These are phyloP conservation scores for Prunus kanzakura DNA, from an alignment of 306 rosid genomes.

Conservation along the genomic window DNA sequence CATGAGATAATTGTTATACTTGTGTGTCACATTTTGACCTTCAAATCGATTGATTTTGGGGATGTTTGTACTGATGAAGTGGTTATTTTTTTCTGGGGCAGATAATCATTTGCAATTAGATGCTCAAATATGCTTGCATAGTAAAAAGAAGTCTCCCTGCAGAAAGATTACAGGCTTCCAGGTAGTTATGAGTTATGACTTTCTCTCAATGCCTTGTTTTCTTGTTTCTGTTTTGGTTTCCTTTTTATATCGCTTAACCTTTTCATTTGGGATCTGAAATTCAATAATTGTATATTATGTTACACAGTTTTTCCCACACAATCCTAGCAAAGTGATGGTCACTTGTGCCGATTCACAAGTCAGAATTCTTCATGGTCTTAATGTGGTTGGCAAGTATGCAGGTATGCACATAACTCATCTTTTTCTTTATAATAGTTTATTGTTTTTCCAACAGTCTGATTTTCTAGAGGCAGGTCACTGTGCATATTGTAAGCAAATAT, in stretches of 20 bases:
- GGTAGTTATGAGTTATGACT: constrained; percentile 38
- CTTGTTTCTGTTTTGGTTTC: constrained; percentile 9
- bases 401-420: constrained; percentile 34
- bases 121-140: constrained; percentile 48
- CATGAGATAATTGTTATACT: no score
- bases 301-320: constrained; percentile 73
- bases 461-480: neutral
- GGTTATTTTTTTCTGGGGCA: constrained; percentile 35
- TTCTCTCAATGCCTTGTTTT: constrained; percentile 15
- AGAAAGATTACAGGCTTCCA: constrained; percentile 87
- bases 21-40: no score
- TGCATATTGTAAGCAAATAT: neutral
- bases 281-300: constrained; percentile 15
- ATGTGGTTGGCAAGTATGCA: constrained; percentile 75
- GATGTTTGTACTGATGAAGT: neutral
- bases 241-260: neutral
- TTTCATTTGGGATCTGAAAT: neutral
- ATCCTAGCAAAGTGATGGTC: constrained; percentile 72
- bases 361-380: constrained; percentile 70
- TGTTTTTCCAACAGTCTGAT: neutral
- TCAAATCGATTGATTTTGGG: neutral
- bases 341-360: constrained; percentile 84
- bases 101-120: constrained; percentile 73
- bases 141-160: constrained; percentile 73
- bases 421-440: neutral